Evolutionary conservation across 768 basidiomycete genomes (phyloP), one percentile per base, ranked within the genome.

Genomic region (Auriscalpium orientale): DNA sequence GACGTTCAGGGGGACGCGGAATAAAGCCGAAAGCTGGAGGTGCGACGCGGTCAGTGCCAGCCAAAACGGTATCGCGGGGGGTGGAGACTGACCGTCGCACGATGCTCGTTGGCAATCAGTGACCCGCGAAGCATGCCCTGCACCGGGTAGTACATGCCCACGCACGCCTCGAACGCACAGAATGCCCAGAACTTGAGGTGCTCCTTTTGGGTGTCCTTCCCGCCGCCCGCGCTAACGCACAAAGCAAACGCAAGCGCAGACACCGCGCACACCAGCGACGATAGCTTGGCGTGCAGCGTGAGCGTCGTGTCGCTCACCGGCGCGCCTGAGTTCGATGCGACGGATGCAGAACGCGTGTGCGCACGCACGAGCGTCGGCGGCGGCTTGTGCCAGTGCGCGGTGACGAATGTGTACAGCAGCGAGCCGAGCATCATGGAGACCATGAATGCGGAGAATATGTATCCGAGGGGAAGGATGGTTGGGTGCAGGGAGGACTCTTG

Each of bases 391-490:
- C 65, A 58, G 65, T 63, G 35, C 58, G 66, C 37, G 47, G 62
- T 21, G 63, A 84, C 70, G 49, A 72, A 72, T 5, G 80, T 86
- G 69, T 89, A 89, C 34, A 85, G 62, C 51, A 89, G 69, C 11
- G 87, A 88, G 16, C 87, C 87, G 61, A 89, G 77, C 80, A 89
- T 86, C 87, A 90, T 89, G 54, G 80, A 82, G 54, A 88, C 71
- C 88, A 90, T 90, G 74, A 89, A 87, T 7, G 80, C 76, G 33
- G 87, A 86, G 69, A 90, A 90, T 61, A 90, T 88, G 68, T 85
- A 86, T 2, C 89, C 88, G 8, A 90, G 74, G 0, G 88, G 89
- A 28, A 88, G 80, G 16, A 71, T 56, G 7, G 64, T 61, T 11
- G 69, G 58, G 10, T 73, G 64, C 12, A 59, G 46, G n/a, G 82